These are phyloP conservation scores for Ampelomyces quisqualis DNA, from an alignment of 2,329 filamentous ascomycete genomes.

Conservation along the genomic window DNA sequence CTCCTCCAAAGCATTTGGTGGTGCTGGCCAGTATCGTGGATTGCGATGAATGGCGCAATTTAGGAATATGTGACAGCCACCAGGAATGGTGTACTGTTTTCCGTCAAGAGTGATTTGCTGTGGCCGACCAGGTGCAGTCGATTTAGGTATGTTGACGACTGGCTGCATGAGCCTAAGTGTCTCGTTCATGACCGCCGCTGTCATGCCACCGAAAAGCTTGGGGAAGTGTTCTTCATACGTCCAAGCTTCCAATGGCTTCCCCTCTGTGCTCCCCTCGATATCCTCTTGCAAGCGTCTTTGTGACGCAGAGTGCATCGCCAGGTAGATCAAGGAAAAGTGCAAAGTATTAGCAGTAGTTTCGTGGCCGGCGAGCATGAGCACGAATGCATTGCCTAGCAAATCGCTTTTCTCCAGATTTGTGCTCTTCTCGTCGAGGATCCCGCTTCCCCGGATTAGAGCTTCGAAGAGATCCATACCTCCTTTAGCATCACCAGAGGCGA, in stretches of 20 bases:
- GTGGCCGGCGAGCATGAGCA: conserved; percentile 69
- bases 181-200: conserved; percentile 76
- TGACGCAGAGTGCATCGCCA: conserved; percentile 64
- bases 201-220: conserved; percentile 66
- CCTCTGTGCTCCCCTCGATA: conserved; percentile 64
- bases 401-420: conserved; percentile 48
- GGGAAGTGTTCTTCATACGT: conserved; percentile 68
- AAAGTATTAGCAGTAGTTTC: conserved; percentile 77
- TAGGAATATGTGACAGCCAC: conserved; percentile 58
- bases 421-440: conserved; percentile 39
- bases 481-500: conserved; percentile 36
- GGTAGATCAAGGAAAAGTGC: conserved; percentile 68
- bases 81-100: conserved; percentile 59
- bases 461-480: conserved; percentile 59
- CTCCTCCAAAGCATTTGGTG: conserved; percentile 25
- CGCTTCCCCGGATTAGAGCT: conserved; percentile 40
- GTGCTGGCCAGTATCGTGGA: conserved; percentile 68
- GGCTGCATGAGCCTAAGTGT: conserved; percentile 72
- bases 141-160: conserved; percentile 71
- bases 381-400: conserved; percentile 69
- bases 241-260: conserved; percentile 63
- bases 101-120: conserved; percentile 64
- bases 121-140: conserved; percentile 44
- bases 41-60: conserved; percentile 62
- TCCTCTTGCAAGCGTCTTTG: conserved; percentile 70